Conservation (phyloP, 306 rosid species). For the Rosa rugosa region DNA sequence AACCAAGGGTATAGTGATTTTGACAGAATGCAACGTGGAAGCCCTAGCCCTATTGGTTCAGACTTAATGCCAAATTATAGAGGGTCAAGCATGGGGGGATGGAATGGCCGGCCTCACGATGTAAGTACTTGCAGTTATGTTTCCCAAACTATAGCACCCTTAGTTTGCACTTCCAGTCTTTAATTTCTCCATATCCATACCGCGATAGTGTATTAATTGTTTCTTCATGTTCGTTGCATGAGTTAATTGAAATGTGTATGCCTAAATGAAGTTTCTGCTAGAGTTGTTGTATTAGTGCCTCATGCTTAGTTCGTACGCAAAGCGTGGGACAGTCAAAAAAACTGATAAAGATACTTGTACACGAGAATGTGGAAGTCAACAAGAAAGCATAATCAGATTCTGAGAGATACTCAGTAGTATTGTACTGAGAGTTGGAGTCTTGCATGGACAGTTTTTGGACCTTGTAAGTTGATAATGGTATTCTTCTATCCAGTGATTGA, state of each 20-base stretch:
- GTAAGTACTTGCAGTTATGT: constrained; percentile 34
- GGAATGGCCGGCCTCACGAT: constrained; percentile 84
- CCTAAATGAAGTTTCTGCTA: constrained; percentile 10
- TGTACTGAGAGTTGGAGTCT: constrained; percentile 18
- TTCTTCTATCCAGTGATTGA: constrained; percentile 24
- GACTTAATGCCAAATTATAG: constrained; percentile 72
- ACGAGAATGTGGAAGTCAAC: constrained; percentile 8
- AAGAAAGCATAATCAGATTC: constrained; percentile 4
- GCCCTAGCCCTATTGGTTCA: constrained; percentile 96
- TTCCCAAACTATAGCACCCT: not conserved
- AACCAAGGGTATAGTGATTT: constrained; percentile 93
- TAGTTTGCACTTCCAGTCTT: not conserved
- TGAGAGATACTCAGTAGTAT: not conserved
- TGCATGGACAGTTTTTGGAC: constrained; percentile 2
- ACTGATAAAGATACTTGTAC: not conserved
- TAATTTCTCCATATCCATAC: not conserved
- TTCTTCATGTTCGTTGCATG: constrained; percentile 2
- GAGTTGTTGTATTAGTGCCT: not conserved
- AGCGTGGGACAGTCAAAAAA: not conserved
- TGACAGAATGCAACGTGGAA: constrained; percentile 88
- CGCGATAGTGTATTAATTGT: not conserved
- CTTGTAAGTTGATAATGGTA: constrained; percentile 18
- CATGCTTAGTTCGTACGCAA: not conserved
- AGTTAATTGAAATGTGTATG: not conserved
- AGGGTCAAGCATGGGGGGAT: constrained; percentile 68